Base-by-base conservation (phyloP, 371 early-diverging fungal genomes). In the Mucor mucedo region DNA sequence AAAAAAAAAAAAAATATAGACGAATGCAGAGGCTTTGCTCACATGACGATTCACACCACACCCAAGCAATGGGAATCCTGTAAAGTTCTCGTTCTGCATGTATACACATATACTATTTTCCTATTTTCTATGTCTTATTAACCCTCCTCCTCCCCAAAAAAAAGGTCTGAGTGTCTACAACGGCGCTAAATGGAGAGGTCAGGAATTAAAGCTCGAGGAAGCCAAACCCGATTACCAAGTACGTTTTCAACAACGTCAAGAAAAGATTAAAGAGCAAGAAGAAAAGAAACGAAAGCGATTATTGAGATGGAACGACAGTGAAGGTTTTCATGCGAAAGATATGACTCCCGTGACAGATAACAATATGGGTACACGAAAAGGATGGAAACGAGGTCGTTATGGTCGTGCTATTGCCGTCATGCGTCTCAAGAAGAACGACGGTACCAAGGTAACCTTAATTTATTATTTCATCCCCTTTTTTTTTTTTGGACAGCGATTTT, bases 151-250 rank as follows among this genome's bases (percentile, higher is more conserved):
- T 42, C 2, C 21, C 21, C 0, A 21, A 21, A 21, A 21, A n/a
- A 16, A 57, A 87, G 89, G 87, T 55, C 41, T 90, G 2, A 71
- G 81, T 2, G 69, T 84, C 2, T 91, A 87, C 64, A 90, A 92
- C 52, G 89, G 91, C 1, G 83, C 95, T n/a, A 93, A 92, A 62
- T 95, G 96, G 96, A 93, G 89, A 72, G 96, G 94, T 32, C 73
- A 82, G 52, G 77, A 78, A 27, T 63, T 95, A 63, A 83, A 85
- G 52, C 72, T 95, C 32, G 92, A 93, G 63, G 91, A 90, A 39
- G 93, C 96, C 5, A 91, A 91, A 66, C 85, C 85, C 39, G 85
- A 87, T 67, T 93, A 87, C 76, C 70, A 72, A 65, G 82, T 80
- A 50, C 68, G 69, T 2, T 59, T 71, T 58, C 55, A 58, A 60